Percentiles rank a stretch among this genome's conserved stretches.
Conservation (phyloP, 1,284 basidiomycete genomes). For the Exsudoporus floridanus region DNA sequence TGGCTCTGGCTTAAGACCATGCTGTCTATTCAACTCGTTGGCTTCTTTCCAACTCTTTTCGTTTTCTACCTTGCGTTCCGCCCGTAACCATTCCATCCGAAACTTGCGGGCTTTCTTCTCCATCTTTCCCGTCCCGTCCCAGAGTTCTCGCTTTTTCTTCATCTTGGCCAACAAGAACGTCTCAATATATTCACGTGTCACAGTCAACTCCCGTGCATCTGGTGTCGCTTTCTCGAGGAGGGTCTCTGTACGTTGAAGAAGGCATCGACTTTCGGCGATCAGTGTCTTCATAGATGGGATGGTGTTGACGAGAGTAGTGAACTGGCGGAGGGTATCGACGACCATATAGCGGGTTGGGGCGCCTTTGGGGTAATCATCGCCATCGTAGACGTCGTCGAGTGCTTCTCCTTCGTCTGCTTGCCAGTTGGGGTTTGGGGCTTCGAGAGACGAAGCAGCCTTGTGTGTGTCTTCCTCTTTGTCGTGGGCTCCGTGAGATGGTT, state of each 20-base stretch:
- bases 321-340: slow-evolving; percentile 30
- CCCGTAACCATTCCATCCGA: slow-evolving; percentile 37
- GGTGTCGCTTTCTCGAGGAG: slow-evolving; percentile 19
- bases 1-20: slow-evolving; percentile 16
- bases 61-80: slow-evolving; percentile 23
- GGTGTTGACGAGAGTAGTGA: slow-evolving; percentile 24
- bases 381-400: neutral
- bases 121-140: slow-evolving; percentile 35
- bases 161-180: slow-evolving; percentile 25
- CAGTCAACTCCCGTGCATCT: slow-evolving; percentile 21
- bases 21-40: slow-evolving; percentile 13
- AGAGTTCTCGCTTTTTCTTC: slow-evolving; percentile 32
- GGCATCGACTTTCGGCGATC: slow-evolving; percentile 19
- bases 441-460: neutral
- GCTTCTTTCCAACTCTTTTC: slow-evolving; percentile 23
- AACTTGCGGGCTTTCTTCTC: slow-evolving; percentile 33
- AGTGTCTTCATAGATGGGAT: slow-evolving; percentile 23
- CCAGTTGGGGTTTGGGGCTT: neutral
- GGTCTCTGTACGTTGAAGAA: slow-evolving; percentile 21
- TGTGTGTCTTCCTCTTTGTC: neutral
- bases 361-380: slow-evolving; percentile 12
- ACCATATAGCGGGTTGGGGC: slow-evolving; percentile 27
- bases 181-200: slow-evolving; percentile 32
- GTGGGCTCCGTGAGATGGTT: neutral
- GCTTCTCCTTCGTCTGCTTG: slow-evolving; percentile 4